Conservation (phyloP, 1,139 yeast species). For the Magnusiomyces magnusii region DNA sequence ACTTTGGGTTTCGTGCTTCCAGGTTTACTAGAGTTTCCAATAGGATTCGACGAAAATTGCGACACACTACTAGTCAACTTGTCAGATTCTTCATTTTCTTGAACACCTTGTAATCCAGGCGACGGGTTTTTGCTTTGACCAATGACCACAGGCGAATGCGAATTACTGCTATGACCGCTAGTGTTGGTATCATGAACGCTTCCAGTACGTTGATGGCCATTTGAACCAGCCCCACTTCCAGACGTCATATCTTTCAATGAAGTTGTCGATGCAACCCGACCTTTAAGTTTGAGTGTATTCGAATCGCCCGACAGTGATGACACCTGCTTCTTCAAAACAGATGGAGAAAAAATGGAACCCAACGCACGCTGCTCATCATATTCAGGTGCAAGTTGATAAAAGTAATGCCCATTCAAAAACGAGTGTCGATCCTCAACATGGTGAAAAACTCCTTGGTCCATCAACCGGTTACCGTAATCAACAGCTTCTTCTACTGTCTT, state of each 20-base stretch:
- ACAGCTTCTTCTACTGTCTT: conserved; percentile 77
- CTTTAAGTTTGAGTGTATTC: not conserved
- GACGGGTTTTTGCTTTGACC: not conserved
- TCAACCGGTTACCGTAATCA: conserved; percentile 64
- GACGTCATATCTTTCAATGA: conserved; percentile 4
- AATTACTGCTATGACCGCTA: not conserved
- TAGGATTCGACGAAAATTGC: not conserved
- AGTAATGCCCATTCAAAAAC: conserved; percentile 87
- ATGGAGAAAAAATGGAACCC: conserved; percentile 7
- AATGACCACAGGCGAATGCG: not conserved
- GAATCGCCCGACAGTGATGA: not conserved
- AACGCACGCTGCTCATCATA: conserved; percentile 30
- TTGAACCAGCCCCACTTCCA: not conserved
- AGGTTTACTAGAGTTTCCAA: not conserved
- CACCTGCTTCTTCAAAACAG: conserved; percentile 1
- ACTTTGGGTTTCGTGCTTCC: conserved; percentile 29
- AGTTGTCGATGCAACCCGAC: conserved; percentile 10
- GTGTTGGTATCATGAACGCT: not conserved
- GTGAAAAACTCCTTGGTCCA: conserved; percentile 61
- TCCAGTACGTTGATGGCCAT: not conserved
- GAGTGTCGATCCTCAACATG: conserved; percentile 83
- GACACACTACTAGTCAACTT: not conserved
- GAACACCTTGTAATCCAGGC: not conserved
- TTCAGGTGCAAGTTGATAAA: conserved; percentile 63
- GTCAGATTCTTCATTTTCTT: not conserved